Evolutionary conservation across 2,329 filamentous ascomycete species (phyloP), one percentile per base, ranked within the genome.

Genomic region (Ceratocystis eucalypticola): DNA sequence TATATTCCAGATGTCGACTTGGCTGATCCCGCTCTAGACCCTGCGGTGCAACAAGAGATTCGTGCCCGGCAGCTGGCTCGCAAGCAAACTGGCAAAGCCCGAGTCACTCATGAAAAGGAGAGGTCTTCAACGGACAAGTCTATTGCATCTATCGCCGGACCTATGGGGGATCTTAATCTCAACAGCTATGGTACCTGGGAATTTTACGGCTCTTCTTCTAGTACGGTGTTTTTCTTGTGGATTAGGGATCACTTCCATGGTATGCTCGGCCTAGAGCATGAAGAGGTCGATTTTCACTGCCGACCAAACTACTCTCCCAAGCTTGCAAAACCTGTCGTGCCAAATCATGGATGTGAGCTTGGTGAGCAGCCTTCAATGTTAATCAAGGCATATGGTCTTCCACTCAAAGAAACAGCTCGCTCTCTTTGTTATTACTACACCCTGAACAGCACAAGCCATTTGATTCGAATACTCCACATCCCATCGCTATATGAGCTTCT

Each of bases 111-210:
- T 44, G 76, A 78, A 59, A 62, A 86, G 57, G 90, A 93, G 70
- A 48, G 8, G 46, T 22, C 48, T 28, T 53, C 6, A n/a, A 28
- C 20, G 15, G 48, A 53, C 8, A 84, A 84, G 10, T 84, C 93
- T 70, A 79, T 99, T 30, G 87, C 93, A 73, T 96, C 92, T 33
- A 97, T 99, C 93, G 91, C 97, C 67, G 89, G 93, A 73, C 89
- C 89, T 53, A 91, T 93, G 2, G 94, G 93, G 45, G 89, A 92
- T 73, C 81, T 99, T 20, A 93, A 97, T 72, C 81, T 97, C 44
- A 91, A 96, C 71, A 93, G 97, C 71, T 85, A 87, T 71, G 93
- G 93, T 53, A 86, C 94, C 71, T 96, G 91, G 86, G 92, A 97
- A 75, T 99, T 96, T 72, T 91, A 96, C 73, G 94, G 94, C 61